Base-by-base conservation (phyloP, 2,329 filamentous ascomycete species). In the Cadophora malorum region DNA sequence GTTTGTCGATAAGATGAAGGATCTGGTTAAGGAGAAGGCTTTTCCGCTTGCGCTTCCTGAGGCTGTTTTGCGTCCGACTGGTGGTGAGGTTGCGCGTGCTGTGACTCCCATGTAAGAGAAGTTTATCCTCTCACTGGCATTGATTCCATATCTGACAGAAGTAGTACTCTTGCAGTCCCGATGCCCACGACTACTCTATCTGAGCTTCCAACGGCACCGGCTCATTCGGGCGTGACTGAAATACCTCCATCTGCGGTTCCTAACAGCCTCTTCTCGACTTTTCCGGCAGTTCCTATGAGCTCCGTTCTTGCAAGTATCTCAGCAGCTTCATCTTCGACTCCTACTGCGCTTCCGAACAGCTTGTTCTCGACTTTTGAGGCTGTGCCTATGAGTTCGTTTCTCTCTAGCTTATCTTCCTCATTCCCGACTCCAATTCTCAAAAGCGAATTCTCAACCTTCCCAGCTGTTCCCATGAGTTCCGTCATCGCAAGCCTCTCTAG, bases 1-100 rank as follows among this genome's bases (percentile, higher is more conserved):
- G 31, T 58, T 64, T 25, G 33, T 56, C 0, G n/a, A 64, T 23
- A 33, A 56, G 63, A 58, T 21, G 12, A 53, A 58, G 38, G 38
- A 33, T 9, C 2, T 64, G 8, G 52, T 21, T 3, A 58, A 21
- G 16, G 38, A 53, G n/a, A 56, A 58, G 63, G 45, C 47, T 21
- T 64, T 64, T 23, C 63, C 63, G 1, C 52, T 64, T 56, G n/a
- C 6, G 8, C 63, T 64, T 9, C 63, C 52, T 10, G 63, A 64
- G 38, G 50, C 52, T 49, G 23, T 64, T 10, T 33, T 64, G 35
- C 35, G 7, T 16, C 14, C n/a, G 2, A 9, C 12, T 8, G 16
- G 25, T 31, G 59, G 41, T 21, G 12, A 62, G n/a, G 41, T 50
- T 33, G 38, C 19, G 31, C 63, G 63, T 6, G 38, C 23, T 64